Evolutionary conservation across 1,284 basidiomycete species (phyloP), one percentile per base, ranked within the genome.

Genomic region (Singerocomus inundabilis): DNA sequence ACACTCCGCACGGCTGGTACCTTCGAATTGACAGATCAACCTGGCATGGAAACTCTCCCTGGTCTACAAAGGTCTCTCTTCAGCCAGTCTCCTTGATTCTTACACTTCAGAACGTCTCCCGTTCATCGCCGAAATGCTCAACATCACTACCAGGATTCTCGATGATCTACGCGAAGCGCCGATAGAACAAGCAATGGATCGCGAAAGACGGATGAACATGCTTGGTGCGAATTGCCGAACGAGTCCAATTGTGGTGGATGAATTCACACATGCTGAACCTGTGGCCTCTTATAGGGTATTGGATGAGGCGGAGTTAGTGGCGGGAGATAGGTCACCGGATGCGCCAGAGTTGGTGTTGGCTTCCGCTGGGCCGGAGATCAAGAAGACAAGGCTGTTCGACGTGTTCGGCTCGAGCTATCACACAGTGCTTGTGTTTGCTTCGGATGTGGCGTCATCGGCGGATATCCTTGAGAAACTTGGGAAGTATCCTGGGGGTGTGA

Each of bases 21-120:
- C 6, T 0, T 39, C 13, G 5, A 42, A 12, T 45, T 7, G 10
- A 33, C 26, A 70, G 71, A 61, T 70, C 46, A 77, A 76, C 48
- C 56, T 76, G 3, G 68, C 58, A 0, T 77, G 74, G 75, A 76
- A 77, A 42, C 46, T 76, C 24, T 62, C 70, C 6, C 55, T 73
- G 8, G 72, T 72, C 26, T 46, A 66, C 29, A 70, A 71, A 29
- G 62, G 62, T 3, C 52, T 67, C 26, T 59, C 74, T 5, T 56
- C 66, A 0, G 18, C 35, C 1, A 53, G 60, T 2, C 62, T 76
- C 15, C 63, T 76, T 2, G 58, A 66, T 3, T 66, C 71, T 0
- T 72, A 73, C 48, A 62, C 58, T 15, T 24, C 56, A 4, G 74
- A 73, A 39, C 74, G 71, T 16, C 48, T 68, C 9, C 74, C 71